Evolutionary conservation across 345 rosid species (phyloP), one percentile per base, ranked within the genome.

Genomic region (Salix caprea): DNA sequence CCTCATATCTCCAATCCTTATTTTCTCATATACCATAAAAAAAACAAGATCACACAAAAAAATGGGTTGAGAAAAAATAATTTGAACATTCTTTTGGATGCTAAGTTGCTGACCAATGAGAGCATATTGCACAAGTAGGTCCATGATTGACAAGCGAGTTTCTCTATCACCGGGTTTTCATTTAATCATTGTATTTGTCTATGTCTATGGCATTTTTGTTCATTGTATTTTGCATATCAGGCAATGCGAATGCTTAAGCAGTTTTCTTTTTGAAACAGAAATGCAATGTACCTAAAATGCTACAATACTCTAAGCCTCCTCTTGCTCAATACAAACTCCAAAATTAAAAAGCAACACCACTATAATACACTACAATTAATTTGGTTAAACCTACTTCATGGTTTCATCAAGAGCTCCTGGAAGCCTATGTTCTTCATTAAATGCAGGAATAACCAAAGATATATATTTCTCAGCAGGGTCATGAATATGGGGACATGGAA

Each of bases 401-500:
- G 97, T 89, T 86, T 95, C 99, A 77, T 87, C 90, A 67, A 95
- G 94, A 46, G 97, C 94, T 46, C 83, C 89, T 74, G 97, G 98
- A 81, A 95, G 99, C 74, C 99, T 90, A 74, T 84, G 86, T 84
- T 93, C 98, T 82, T 95, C 99, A 65, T 95, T 95, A 75, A 64
- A 93, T 5, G 99, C 99, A 15, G 99, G 99, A 82, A 95, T 84
- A 70, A 95, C 87, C 77, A 95, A 77, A 13, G 99, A 91, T 46
- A 95, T 40, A 84, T 95, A 93, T 88, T 92, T 93, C 75, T 87
- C 90, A 0, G 97, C 89, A 24, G 98, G 97, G 77, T 96, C 92
- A 14, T 75, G 73, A 50, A 92, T 72, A 80, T 78, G 69, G 52
- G 97, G 91, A 79, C 90, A 89, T 34, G 86, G 89, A 77, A 96